phyloP scores from a whole-genome alignment of 495 filamentous ascomycete genomes.

The Aspergillus coremiiformis region DNA sequence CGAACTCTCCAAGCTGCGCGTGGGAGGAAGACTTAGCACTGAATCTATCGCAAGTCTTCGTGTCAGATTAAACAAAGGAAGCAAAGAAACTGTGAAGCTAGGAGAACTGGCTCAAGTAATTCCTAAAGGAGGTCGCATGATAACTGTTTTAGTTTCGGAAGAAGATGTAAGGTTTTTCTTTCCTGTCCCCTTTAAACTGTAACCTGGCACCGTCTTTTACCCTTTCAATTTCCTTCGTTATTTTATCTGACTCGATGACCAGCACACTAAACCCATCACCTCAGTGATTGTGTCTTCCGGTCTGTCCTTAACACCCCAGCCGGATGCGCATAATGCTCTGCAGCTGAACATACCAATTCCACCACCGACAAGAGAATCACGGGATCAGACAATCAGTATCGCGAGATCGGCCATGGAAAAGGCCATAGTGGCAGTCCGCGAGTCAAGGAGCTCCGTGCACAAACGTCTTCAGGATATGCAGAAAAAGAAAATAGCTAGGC shows the following conservation, averaged over 20 bases:
- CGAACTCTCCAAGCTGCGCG: slow-evolving; percentile 57
- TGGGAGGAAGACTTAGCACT: slow-evolving; percentile 62
- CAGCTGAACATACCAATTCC: slow-evolving; percentile 70
- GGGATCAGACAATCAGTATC: slow-evolving; percentile 44
- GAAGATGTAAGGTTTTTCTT: slow-evolving; percentile 42
- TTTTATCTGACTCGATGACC: slow-evolving; percentile 4
- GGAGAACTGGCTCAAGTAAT: slow-evolving; percentile 71
- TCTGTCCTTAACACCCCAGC: slow-evolving; percentile 67
- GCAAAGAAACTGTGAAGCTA: slow-evolving; percentile 43
- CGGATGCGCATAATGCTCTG: slow-evolving; percentile 56
- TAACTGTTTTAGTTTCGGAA: slow-evolving; percentile 59
- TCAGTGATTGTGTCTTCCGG: slow-evolving; percentile 61
- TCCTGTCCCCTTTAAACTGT: not conserved
- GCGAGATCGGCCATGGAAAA: slow-evolving; percentile 56
- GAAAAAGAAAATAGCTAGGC: slow-evolving; percentile 46
- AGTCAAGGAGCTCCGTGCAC: slow-evolving; percentile 50
- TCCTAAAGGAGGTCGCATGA: slow-evolving; percentile 58
- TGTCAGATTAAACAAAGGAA: slow-evolving; percentile 51
- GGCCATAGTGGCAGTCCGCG: slow-evolving; percentile 46
- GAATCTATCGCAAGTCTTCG: slow-evolving; percentile 57
- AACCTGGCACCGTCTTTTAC: not conserved
- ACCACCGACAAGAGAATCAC: slow-evolving; percentile 54
- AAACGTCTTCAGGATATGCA: slow-evolving; percentile 59
- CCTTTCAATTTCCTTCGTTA: not conserved
- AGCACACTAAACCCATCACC: slow-evolving; percentile 64